A percentile compares a stretch with the other conserved stretches of the same genome.
Evolutionary conservation across 2,329 filamentous ascomycete genomes (phyloP).

Genomic region (Mariannaea elegans): DNA sequence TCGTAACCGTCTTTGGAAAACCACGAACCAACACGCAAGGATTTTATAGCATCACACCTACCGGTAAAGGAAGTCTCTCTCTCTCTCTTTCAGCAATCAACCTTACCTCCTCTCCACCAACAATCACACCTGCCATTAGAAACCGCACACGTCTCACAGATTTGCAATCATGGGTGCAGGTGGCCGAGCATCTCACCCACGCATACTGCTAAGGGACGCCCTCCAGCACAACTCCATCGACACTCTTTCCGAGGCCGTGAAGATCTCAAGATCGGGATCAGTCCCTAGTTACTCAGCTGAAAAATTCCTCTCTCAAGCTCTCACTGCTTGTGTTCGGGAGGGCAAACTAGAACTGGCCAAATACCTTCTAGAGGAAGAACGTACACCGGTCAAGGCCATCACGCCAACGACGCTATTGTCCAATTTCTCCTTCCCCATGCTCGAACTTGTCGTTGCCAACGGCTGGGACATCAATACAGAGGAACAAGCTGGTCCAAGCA

Average conservation of each 20-base stretch:
- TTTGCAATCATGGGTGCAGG: not conserved
- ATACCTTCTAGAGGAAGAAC: constrained; percentile 5
- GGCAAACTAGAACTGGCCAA: not conserved
- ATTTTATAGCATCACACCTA: not conserved
- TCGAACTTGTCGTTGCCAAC: constrained; percentile 8
- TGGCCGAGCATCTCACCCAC: not conserved
- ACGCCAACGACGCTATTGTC: not conserved
- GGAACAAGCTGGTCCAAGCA: not conserved
- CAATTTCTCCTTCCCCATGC: constrained; percentile 8
- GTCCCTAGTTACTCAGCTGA: not conserved
- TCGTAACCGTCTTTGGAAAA: not conserved
- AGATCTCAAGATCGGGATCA: not conserved
- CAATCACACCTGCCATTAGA: too few relatives aligned
- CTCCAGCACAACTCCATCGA: not conserved
- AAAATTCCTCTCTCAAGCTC: not conserved
- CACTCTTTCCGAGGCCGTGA: not conserved
- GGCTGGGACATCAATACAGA: constrained; percentile 22
- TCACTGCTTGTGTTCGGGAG: not conserved
- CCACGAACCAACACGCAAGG: not conserved
- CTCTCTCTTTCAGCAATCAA: not conserved
- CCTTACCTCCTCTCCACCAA: not conserved
- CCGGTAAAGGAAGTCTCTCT: not conserved
- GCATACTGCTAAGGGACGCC: not conserved
- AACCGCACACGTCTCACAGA: too few relatives aligned
- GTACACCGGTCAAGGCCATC: not conserved